Evolutionary conservation across 192 early-diverging fungal species (phyloP).

Genomic region (Kickxella alabastrina): DNA sequence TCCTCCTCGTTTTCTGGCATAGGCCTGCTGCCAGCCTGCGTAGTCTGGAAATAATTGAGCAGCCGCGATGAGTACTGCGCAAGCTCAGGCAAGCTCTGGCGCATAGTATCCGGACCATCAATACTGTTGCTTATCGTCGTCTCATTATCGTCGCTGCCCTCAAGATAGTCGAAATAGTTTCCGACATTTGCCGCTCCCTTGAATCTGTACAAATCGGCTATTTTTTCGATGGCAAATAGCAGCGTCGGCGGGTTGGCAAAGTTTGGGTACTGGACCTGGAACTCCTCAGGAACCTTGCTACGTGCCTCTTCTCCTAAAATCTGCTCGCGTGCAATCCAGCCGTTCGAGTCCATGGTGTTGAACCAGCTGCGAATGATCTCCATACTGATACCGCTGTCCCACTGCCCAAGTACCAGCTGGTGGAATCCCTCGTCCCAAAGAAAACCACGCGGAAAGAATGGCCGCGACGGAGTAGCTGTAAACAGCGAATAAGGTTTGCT

Average conservation of each 20-base stretch:
- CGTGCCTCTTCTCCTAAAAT: slow-evolving; percentile 91
- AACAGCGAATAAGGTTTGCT: slow-evolving; percentile 71
- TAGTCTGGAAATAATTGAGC: slow-evolving; percentile 76
- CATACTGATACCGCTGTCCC: slow-evolving; percentile 84
- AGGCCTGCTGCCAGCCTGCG: slow-evolving; percentile 66
- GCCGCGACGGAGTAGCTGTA: slow-evolving; percentile 77
- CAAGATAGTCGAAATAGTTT: slow-evolving; percentile 1
- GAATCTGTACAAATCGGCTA: slow-evolving; percentile 57
- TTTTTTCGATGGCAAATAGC: slow-evolving; percentile 63
- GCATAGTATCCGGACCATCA: slow-evolving; percentile 26
- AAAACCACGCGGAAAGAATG: slow-evolving; percentile 96
- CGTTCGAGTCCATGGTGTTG: slow-evolving; percentile 68
- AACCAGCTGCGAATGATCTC: slow-evolving; percentile 81
- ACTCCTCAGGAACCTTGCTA: slow-evolving; percentile 84
- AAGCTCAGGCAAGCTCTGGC: slow-evolving; percentile 48
- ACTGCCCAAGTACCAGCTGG: slow-evolving; percentile 74
- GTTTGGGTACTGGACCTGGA: slow-evolving; percentile 88
- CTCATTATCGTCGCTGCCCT: neutral
- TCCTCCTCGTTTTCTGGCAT: slow-evolving; percentile 40
- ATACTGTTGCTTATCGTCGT: neutral
- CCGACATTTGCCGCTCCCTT: neutral
- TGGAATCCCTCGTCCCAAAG: slow-evolving; percentile 97
- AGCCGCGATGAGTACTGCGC: slow-evolving; percentile 65
- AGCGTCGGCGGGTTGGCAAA: slow-evolving; percentile 93
- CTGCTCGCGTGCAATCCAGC: slow-evolving; percentile 94